Evolutionary conservation across 306 rosid species (phyloP), one percentile per base, ranked within the genome.

Genomic region (Vachellia collinsii): DNA sequence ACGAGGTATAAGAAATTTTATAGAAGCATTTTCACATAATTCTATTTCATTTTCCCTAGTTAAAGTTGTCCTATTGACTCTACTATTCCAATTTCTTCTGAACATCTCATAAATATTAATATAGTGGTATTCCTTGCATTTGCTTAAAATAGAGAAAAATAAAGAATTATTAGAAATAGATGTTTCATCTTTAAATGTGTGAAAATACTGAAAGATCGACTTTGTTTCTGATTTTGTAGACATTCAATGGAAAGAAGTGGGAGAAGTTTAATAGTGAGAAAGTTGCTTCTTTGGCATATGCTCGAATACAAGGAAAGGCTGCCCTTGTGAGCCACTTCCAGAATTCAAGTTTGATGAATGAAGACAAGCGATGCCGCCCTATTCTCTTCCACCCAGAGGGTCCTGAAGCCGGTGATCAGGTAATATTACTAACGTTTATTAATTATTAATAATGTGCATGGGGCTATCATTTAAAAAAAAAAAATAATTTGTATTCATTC

Each of bases 261-360:
- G 99, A 95, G 89, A 95, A 93, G 88, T 95, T 95, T 63, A 95
- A 95, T n/a, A 95, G 99, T 79, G 99, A 95, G 83, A 95, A 95
- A 75, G 99, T 95, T 82, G 99, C 99, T 73, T 93, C 96, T 39
- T 81, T 95, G 88, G 99, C 99, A 42, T 95, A 90, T 88, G 99
- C 98, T 70, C 93, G 99, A 71, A 95, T 95, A 83, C 99, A 95
- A 87, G 99, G 99, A 25, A 95, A 93, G 89, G 44, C 87, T 77
- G 98, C 99, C 56, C 98, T 95, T 71, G 98, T 95, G 59, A 91
- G 94, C 72, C 99, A 95, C 85, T 95, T 95, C 79, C 98, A 95
- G 84, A 95, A 95, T 84, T 95, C 99, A 50, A 95, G 99, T 86
- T 88, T 95, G 86, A 95, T 95, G 99, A 95, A 95, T 84, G 99